Evolutionary conservation across 768 basidiomycete genomes (phyloP).

Genomic region (Artomyces pyxidatus): DNA sequence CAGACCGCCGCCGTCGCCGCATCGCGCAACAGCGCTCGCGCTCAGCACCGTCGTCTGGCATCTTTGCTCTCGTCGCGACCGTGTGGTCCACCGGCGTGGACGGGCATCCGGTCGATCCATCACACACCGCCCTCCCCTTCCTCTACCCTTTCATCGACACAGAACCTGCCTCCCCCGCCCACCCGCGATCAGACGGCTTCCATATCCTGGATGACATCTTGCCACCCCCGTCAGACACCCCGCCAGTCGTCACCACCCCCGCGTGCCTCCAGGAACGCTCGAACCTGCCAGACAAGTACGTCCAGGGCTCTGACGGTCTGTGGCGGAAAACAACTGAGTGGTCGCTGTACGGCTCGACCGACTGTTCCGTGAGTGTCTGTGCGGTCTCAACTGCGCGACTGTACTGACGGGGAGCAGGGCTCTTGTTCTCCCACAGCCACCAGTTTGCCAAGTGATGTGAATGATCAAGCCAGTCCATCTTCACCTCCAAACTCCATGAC

Average conservation of each 20-base stretch:
- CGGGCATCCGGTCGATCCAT: conserved; percentile 3
- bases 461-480: not conserved
- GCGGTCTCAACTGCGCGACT: conserved; percentile 10
- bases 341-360: conserved; percentile 64
- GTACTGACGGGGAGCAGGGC: conserved; percentile 19
- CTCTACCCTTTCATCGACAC: conserved; percentile 25
- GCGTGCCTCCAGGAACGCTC: not conserved
- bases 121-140: conserved; percentile 11
- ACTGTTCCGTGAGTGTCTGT: conserved; percentile 40
- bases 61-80: conserved; percentile 7
- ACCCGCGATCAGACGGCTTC: not conserved
- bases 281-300: conserved; percentile 17
- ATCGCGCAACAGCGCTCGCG: not conserved
- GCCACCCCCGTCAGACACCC: not conserved
- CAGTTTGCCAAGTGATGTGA: not conserved
- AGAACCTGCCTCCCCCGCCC: conserved; percentile 9
- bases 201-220: not conserved
- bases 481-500: conserved; percentile 8
- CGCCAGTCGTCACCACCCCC: not conserved
- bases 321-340: conserved; percentile 27
- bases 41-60: not conserved
- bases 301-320: conserved; percentile 12
- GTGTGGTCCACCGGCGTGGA: not conserved
- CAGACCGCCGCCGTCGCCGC: not conserved
- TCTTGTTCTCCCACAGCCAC: not conserved